phyloP scores from a whole-genome alignment of 169 alveolate species.

The Plasmodium billcollinsi region DNA sequence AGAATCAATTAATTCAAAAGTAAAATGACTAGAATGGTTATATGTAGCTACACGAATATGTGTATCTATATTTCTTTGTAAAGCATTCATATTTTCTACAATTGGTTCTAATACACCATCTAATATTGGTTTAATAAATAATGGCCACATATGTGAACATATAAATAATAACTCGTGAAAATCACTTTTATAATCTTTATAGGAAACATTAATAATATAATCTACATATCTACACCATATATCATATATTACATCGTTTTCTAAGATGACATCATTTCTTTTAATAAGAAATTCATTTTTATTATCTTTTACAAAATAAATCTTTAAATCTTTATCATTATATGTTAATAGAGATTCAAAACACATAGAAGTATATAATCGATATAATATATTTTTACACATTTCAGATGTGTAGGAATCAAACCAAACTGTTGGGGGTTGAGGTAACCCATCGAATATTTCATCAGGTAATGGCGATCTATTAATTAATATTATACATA shows the following conservation, averaged over 20 bases:
- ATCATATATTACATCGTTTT: constrained; percentile 74
- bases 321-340: constrained; percentile 69
- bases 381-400: constrained; percentile 71
- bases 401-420: constrained; percentile 73
- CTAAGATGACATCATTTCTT: constrained; percentile 49
- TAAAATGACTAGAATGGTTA: constrained; percentile 76
- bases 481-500: constrained; percentile 64
- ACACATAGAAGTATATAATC: constrained; percentile 59
- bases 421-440: constrained; percentile 78
- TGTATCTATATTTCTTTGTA: constrained; percentile 76
- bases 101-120: constrained; percentile 76
- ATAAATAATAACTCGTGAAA: constrained; percentile 69
- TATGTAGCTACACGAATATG: constrained; percentile 77
- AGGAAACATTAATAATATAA: constrained; percentile 66
- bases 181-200: constrained; percentile 77
- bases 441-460: constrained; percentile 73
- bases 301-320: constrained; percentile 31
- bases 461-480: constrained; percentile 77
- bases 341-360: constrained; percentile 64
- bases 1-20: constrained; percentile 74
- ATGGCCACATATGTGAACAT: constrained; percentile 76
- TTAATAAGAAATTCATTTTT: constrained; percentile 60
- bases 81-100: constrained; percentile 77
- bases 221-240: constrained; percentile 76
- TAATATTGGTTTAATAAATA: constrained; percentile 62